Conservation (phyloP, 2,329 filamentous ascomycete genomes). For the Venturia pyrina region DNA sequence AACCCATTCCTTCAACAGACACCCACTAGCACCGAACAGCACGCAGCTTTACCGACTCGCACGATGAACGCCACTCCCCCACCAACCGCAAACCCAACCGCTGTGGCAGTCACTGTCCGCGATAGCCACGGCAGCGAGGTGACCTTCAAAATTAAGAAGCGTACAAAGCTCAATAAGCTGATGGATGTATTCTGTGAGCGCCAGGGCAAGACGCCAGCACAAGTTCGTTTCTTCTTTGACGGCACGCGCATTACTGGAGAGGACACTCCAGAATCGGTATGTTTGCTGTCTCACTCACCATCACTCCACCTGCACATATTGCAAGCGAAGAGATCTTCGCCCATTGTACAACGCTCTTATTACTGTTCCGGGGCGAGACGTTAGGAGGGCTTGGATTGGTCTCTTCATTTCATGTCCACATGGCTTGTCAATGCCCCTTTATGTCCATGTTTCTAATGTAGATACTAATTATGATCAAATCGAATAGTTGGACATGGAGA, state of each 20-base stretch:
- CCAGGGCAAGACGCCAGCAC: not conserved
- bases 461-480: not conserved
- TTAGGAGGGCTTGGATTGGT: not conserved
- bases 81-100: not conserved
- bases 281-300: slow-evolving; percentile 13
- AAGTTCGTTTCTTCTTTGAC: slow-evolving; percentile 8
- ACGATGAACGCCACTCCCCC: not conserved
- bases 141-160: not conserved
- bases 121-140: not conserved
- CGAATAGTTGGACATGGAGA: not conserved
- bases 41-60: not conserved
- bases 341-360: not conserved
- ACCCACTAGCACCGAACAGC: not conserved
- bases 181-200: not conserved
- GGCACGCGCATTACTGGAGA: not conserved
- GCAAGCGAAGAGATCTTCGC: not conserved
- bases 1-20: not conserved
- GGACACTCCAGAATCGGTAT: not conserved
- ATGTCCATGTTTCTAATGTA: not conserved
- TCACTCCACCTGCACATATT: not conserved
- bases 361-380: not conserved
- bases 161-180: not conserved
- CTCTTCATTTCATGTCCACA: not conserved
- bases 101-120: not conserved
- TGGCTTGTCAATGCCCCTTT: too few relatives aligned